A percentile compares a stretch with the other conserved stretches of the same genome.
phyloP scores from a whole-genome alignment of 345 rosid species.

The Lepidium didymum region DNA sequence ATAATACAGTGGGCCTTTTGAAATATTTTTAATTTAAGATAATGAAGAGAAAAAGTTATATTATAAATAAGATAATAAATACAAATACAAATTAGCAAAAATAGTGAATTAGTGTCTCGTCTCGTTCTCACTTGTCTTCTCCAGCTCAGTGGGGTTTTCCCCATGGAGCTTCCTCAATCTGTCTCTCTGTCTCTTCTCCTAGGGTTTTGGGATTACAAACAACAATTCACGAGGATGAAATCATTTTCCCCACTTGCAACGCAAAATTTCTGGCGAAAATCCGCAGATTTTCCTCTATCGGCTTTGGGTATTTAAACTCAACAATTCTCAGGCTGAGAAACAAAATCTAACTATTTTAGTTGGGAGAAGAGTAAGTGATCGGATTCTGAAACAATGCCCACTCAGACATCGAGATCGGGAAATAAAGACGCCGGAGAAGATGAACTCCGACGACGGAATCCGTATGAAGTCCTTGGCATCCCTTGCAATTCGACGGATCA shows the following conservation, averaged over 20 bases:
- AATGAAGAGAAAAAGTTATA: too few relatives aligned
- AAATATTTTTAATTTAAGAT: neutral
- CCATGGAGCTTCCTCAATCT: conserved; percentile 20
- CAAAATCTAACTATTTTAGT: neutral
- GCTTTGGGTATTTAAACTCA: neutral
- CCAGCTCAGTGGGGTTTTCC: conserved; percentile 32
- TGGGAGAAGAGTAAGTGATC: neutral
- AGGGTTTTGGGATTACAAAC: neutral
- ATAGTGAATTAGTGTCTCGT: conserved; percentile 11
- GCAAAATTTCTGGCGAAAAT: neutral
- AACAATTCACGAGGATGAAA: conserved; percentile 23
- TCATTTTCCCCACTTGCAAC: conserved; percentile 24
- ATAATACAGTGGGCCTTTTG: neutral
- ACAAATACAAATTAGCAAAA: neutral
- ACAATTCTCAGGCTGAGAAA: neutral
- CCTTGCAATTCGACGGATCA: conserved; percentile 70
- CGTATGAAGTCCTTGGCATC: conserved; percentile 80
- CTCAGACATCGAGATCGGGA: conserved; percentile 50
- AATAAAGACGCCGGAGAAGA: conserved; percentile 49
- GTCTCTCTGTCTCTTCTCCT: conserved; percentile 15
- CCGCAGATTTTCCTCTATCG: neutral
- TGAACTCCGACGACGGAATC: conserved; percentile 64
- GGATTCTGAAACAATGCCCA: conserved; percentile 33
- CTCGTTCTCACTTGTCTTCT: conserved; percentile 19
- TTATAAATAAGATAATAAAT: neutral